Evolutionary conservation across 768 basidiomycete genomes (phyloP).

Genomic region (Lentinula sp.): DNA sequence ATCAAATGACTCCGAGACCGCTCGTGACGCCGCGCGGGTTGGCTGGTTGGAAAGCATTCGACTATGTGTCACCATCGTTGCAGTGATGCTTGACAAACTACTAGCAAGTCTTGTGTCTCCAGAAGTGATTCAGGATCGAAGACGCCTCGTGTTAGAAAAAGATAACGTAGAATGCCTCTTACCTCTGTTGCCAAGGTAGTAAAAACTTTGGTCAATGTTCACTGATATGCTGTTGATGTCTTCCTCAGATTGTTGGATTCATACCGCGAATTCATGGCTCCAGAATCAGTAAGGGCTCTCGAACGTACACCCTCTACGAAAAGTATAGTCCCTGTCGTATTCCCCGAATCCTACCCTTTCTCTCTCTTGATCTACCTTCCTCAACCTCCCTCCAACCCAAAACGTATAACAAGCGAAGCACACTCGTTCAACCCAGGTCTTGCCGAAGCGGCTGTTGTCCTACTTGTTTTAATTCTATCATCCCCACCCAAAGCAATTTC

Average conservation of each 20-base stretch:
- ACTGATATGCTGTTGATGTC: neutral
- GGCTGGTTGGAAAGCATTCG: conserved; percentile 87
- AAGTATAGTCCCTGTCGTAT: conserved; percentile 65
- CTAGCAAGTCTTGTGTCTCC: conserved; percentile 75
- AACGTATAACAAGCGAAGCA: conserved; percentile 37
- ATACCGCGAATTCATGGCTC: conserved; percentile 75
- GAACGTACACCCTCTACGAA: conserved; percentile 63
- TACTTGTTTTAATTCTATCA: conserved; percentile 77
- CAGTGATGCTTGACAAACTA: conserved; percentile 85
- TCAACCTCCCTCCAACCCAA: conserved; percentile 32
- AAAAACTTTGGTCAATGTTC: conserved; percentile 11
- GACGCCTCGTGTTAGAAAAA: conserved; percentile 70
- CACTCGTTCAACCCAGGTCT: conserved; percentile 64
- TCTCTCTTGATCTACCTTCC: conserved; percentile 69
- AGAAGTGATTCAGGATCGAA: conserved; percentile 51
- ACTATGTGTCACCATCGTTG: conserved; percentile 85
- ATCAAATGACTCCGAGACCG: conserved; percentile 59
- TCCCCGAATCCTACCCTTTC: conserved; percentile 94
- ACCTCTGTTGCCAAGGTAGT: conserved; percentile 74
- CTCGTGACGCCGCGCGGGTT: conserved; percentile 70
- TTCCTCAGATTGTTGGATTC: conserved; percentile 71
- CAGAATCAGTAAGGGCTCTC: conserved; percentile 61
- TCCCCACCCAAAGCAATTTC: conserved; percentile 72
- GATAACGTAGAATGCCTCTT: conserved; percentile 88
- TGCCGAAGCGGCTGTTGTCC: conserved; percentile 82